Conservation (phyloP, 2,329 filamentous ascomycete genomes). For the Penicillium sp. region DNA sequence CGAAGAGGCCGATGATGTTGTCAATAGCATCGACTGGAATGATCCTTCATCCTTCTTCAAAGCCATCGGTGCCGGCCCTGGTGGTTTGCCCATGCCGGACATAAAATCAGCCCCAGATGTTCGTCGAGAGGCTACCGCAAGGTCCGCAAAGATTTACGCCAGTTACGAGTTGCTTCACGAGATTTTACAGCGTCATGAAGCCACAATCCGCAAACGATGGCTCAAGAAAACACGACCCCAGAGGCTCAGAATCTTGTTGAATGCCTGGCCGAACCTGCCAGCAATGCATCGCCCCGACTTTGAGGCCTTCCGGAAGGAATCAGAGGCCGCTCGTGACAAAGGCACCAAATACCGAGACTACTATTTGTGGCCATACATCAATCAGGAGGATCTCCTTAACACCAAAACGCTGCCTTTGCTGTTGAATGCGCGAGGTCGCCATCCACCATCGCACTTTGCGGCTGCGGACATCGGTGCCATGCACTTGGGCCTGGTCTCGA, state of each 20-base stretch:
- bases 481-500: neutral
- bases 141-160: neutral
- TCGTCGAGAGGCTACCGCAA: neutral
- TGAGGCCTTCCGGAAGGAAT: constrained; percentile 35
- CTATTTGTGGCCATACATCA: neutral
- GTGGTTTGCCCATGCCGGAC: neutral
- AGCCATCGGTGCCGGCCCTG: neutral
- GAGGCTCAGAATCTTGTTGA: constrained; percentile 41
- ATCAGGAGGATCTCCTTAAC: neutral
- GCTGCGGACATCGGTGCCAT: neutral
- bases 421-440: neutral
- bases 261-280: constrained; percentile 56
- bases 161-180: neutral
- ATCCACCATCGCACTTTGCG: neutral
- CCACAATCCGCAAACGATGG: neutral
- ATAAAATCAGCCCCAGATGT: neutral
- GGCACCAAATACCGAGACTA: constrained; percentile 13
- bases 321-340: neutral
- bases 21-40: neutral
- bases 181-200: neutral
- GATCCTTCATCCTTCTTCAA: neutral
- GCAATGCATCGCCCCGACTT: constrained; percentile 56
- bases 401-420: neutral
- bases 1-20: neutral
- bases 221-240: neutral